These are phyloP conservation scores for Aspergillus sp. DNA, from an alignment of 2,329 filamentous ascomycete species.

Conservation along the genomic window DNA sequence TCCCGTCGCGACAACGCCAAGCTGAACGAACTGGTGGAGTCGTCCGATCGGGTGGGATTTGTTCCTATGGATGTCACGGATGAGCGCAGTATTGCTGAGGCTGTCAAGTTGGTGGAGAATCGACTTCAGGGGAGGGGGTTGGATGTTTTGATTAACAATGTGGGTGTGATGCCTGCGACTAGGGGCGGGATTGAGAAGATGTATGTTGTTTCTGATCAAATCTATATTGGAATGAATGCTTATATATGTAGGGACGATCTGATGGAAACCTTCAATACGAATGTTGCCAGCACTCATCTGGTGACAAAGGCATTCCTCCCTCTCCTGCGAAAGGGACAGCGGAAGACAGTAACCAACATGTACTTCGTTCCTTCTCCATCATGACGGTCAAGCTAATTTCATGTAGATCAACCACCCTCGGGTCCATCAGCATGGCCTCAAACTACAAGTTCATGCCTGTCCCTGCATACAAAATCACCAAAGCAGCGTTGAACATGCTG, in stretches of 20 bases:
- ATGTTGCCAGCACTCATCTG: conserved; percentile 38
- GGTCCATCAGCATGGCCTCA: conserved; percentile 32
- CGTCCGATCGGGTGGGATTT: conserved; percentile 29
- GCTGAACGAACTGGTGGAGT: conserved; percentile 33
- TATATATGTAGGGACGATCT: conserved; percentile 28
- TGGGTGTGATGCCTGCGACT: conserved; percentile 25
- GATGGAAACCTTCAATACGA: conserved; percentile 34
- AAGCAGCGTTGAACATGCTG: conserved; percentile 46
- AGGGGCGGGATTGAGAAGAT: conserved; percentile 16
- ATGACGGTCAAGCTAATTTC: neutral
- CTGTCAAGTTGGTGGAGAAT: conserved; percentile 26
- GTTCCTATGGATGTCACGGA: conserved; percentile 37
- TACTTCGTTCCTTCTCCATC: conserved; percentile 14
- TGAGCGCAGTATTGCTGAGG: conserved; percentile 28
- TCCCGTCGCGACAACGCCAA: conserved; percentile 30
- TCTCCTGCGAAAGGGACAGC: conserved; percentile 31
- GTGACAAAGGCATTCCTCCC: conserved; percentile 38
- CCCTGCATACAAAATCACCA: conserved; percentile 43
- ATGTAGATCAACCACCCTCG: conserved; percentile 37
- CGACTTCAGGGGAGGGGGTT: conserved; percentile 35
- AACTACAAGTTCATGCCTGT: conserved; percentile 15
- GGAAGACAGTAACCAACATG: conserved; percentile 45
- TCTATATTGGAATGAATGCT: neutral
- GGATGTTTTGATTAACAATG: conserved; percentile 47
- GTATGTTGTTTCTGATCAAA: conserved; percentile 8